Conservation (phyloP, 2,329 filamentous ascomycete species). For the Stachybotrys elegans region DNA sequence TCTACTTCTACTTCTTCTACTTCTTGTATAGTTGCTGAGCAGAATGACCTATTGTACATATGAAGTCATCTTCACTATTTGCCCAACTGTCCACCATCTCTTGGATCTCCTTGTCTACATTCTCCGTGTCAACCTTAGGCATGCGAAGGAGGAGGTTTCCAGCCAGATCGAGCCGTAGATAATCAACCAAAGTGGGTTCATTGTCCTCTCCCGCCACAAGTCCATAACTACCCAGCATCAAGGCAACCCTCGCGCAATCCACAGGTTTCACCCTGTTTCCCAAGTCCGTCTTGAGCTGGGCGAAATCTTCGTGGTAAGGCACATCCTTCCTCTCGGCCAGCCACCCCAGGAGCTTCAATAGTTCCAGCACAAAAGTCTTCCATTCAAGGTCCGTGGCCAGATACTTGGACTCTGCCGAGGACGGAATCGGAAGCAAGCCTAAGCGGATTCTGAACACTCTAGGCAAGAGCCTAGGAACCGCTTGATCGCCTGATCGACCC, state of each 20-base stretch:
- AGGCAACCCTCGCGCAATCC: conserved; percentile 1
- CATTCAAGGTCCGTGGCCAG: neutral
- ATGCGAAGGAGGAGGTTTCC: conserved; percentile 5
- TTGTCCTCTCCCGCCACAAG: neutral
- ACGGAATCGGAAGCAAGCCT: conserved; percentile 11
- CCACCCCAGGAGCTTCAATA: conserved; percentile 9
- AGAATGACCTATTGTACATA: neutral
- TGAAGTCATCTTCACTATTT: conserved; percentile 4
- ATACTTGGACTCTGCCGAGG: neutral
- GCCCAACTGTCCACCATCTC: conserved; percentile 11
- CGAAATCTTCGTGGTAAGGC: conserved; percentile 19
- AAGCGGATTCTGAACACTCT: conserved; percentile 11
- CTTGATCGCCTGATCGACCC: neutral
- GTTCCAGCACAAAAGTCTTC: conserved; percentile 6
- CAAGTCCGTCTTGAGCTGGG: conserved; percentile 8
- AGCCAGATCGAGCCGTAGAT: conserved; percentile 14
- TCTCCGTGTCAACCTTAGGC: neutral
- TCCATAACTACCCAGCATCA: conserved; percentile 1
- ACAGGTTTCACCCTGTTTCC: neutral
- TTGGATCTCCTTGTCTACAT: neutral
- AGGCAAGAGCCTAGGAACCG: conserved; percentile 6
- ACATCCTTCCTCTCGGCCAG: conserved; percentile 8
- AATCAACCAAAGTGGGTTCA: conserved; percentile 10
- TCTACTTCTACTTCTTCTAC: too few relatives aligned
- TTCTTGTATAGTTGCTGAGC: too few relatives aligned